Base-by-base conservation (phyloP, 345 rosid species). In the Brassica napus region DNA sequence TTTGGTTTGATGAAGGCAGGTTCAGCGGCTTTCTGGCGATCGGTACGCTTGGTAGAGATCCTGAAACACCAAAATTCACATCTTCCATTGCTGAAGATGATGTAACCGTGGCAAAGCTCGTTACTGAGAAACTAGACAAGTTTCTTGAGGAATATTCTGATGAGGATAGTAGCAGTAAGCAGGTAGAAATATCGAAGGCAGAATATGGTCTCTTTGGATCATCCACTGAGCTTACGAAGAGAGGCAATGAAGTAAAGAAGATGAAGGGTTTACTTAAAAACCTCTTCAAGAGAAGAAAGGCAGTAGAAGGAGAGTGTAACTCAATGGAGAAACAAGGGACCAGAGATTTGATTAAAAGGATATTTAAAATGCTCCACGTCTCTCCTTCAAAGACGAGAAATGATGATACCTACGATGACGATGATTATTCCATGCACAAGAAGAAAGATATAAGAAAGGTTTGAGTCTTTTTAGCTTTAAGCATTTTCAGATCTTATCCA, bases 381-480 rank as follows among this genome's bases (percentile, higher is more conserved):
- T 2, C 68, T 42, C 31, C 75, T 54, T 54, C 61, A 23, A 64
- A 75, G 72, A 28, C 8, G 0, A 64, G 23, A 64, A 70, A 39
- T 59, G 49, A 60, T 52, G 8, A 12, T 44, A 10, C 8, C 8
- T 6, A 11, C 3, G 57, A 52, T 52, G 21, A 47, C 62, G 11
- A 76, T n/a, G 28, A 63, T 35, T 60, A 55, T 69, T 47, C 62
- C 23, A 31, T 30, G 63, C 72, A 35, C n/a, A 75, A 21, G 64
- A 75, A 80, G 79, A 75, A 69, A 80, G 79, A 70, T 37, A 21
- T 9, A 28, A 70, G 63, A 75, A 80, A 80, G 83, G 79, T 80
- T 44, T 71, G 32, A 52, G 59, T 54, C 47, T 16, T 49, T 68
- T 28, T 70, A 61, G 39, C 34, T 26, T 16, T 37, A 21, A 16